These are phyloP conservation scores for Pythium periplocum DNA, from an alignment of 352 stramenopile genomes.

Conservation along the genomic window DNA sequence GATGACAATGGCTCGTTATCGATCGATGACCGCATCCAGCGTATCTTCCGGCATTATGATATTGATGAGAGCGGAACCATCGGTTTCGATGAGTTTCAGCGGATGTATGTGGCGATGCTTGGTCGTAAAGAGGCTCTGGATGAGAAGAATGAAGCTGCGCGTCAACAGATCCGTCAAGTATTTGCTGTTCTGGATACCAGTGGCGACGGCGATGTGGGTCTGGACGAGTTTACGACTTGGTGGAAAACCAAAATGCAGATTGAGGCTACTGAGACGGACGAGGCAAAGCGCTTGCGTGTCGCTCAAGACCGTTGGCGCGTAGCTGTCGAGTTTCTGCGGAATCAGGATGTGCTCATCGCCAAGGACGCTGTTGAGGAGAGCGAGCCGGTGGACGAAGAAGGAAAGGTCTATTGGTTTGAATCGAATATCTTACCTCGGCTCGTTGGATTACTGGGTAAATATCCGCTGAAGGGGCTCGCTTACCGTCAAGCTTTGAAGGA, in stretches of 20 bases:
- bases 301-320: constrained; percentile 10
- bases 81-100: constrained; percentile 46
- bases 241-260: constrained; percentile 66
- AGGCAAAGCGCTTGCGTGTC: constrained; percentile 22
- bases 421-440: constrained; percentile 55
- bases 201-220: constrained; percentile 53
- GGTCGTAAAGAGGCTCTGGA: constrained; percentile 18
- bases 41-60: constrained; percentile 69
- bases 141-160: constrained; percentile 15
- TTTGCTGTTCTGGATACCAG: constrained; percentile 58
- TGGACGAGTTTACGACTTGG: constrained; percentile 75
- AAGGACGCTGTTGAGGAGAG: neutral
- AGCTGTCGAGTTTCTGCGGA: constrained; percentile 39
- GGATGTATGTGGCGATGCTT: constrained; percentile 48
- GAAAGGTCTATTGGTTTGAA: constrained; percentile 29
- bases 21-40: constrained; percentile 48
- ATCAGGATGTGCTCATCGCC: constrained; percentile 28
- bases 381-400: neutral
- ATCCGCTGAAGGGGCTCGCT: constrained; percentile 41
- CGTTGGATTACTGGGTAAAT: constrained; percentile 40
- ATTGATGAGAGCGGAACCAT: constrained; percentile 59
- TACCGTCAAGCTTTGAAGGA: constrained; percentile 45
- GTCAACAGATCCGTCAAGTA: constrained; percentile 39
- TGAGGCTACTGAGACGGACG: constrained; percentile 38
- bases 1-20: constrained; percentile 13